phyloP scores from a whole-genome alignment of 495 filamentous ascomycete genomes.

The Aspergillus bridgeri region DNA sequence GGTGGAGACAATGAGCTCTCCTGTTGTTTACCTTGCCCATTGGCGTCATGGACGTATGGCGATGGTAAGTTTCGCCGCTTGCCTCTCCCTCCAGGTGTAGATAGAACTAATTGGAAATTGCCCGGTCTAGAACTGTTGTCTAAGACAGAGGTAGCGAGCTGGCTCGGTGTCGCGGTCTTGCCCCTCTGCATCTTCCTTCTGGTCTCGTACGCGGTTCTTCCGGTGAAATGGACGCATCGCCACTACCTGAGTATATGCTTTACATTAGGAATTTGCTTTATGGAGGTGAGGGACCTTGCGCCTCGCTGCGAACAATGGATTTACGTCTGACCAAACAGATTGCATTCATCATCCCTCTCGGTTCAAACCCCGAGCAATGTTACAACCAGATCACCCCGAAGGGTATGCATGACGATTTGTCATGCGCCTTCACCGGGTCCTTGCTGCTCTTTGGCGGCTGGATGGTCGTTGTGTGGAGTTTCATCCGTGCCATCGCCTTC shows the following conservation, averaged over 20 bases:
- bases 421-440: slow-evolving; percentile 85
- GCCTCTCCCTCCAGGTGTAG: not conserved
- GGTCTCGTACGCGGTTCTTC: slow-evolving; percentile 75
- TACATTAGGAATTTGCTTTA: slow-evolving; percentile 65
- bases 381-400: slow-evolving; percentile 88
- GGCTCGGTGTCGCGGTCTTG: slow-evolving; percentile 73
- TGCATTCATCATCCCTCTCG: slow-evolving; percentile 89
- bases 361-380: slow-evolving; percentile 75
- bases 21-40: slow-evolving; percentile 91
- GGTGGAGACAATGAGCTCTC: slow-evolving; percentile 33
- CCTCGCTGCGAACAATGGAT: not conserved
- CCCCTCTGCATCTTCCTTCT: slow-evolving; percentile 72
- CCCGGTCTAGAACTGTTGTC: slow-evolving; percentile 54
- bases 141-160: slow-evolving; percentile 64
- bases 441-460: slow-evolving; percentile 83
- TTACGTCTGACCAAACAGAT: slow-evolving; percentile 20
- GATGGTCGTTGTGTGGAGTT: slow-evolving; percentile 79
- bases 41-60: slow-evolving; percentile 78
- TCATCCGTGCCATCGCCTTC: slow-evolving; percentile 84
- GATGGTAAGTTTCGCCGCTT: slow-evolving; percentile 49
- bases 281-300: slow-evolving; percentile 49
- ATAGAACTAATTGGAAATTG: slow-evolving; percentile 15
- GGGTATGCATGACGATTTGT: slow-evolving; percentile 76
- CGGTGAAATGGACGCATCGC: slow-evolving; percentile 83
- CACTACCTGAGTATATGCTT: slow-evolving; percentile 92